phyloP scores from a whole-genome alignment of 2,329 filamentous ascomycete genomes.

The Bretziella fagacearum region DNA sequence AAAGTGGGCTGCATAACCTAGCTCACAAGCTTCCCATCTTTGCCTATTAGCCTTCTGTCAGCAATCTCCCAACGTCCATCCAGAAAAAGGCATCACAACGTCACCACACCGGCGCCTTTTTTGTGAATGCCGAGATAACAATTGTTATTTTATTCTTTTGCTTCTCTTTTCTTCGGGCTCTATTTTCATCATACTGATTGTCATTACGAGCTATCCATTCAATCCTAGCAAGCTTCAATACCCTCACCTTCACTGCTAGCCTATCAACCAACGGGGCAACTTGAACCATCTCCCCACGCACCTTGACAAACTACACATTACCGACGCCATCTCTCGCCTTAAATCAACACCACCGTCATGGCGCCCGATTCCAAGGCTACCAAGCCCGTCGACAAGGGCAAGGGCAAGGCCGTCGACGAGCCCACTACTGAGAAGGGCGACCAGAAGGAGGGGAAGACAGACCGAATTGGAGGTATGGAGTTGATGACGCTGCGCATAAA shows the following conservation, averaged over 20 bases:
- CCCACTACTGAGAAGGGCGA: slow-evolving; percentile 47
- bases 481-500: not conserved
- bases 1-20: not conserved
- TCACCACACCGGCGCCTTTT: slow-evolving; percentile 6
- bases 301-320: not conserved
- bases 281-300: too few relatives aligned
- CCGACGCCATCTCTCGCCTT: not conserved
- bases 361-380: slow-evolving; percentile 83
- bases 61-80: slow-evolving; percentile 4
- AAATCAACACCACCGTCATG: slow-evolving; percentile 36
- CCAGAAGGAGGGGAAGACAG: slow-evolving; percentile 47
- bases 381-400: slow-evolving; percentile 81
- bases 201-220: too few relatives aligned
- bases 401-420: slow-evolving; percentile 71
- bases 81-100: slow-evolving; percentile 8
- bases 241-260: not conserved
- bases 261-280: too few relatives aligned
- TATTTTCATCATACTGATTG: not conserved
- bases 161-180: not conserved
- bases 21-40: not conserved
- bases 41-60: slow-evolving; percentile 5
- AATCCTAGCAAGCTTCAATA: not conserved
- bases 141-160: not conserved
- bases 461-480: slow-evolving; percentile 22
- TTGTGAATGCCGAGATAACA: not conserved